phyloP scores from a whole-genome alignment of 225 moss, liverwort and hornwort genomes.

The Polytrichum formosum region DNA sequence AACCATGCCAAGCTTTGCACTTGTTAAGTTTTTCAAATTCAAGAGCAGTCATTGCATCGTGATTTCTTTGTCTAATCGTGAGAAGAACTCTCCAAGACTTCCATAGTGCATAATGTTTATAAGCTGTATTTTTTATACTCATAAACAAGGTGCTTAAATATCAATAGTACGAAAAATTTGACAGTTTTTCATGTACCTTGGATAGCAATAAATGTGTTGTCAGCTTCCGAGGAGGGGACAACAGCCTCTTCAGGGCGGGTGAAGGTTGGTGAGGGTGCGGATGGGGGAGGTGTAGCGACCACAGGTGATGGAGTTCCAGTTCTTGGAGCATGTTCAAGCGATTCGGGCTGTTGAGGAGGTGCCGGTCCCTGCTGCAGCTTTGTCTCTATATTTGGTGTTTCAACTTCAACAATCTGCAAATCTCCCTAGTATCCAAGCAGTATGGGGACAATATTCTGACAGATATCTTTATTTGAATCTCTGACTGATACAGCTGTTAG shows the following conservation, averaged over 20 bases:
- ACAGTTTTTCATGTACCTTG: constrained; percentile 38
- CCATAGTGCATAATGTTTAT: too few relatives aligned
- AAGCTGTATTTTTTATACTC: too few relatives aligned
- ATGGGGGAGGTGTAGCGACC: constrained; percentile 25
- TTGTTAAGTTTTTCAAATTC: not conserved
- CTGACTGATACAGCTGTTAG: too few relatives aligned
- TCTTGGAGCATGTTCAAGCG: constrained; percentile 12
- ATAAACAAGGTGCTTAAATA: too few relatives aligned
- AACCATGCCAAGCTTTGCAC: not conserved
- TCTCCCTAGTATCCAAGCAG: not conserved
- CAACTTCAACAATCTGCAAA: constrained; percentile 48
- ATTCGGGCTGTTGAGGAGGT: constrained; percentile 14
- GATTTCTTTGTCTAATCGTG: too few relatives aligned
- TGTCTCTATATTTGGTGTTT: constrained; percentile 38
- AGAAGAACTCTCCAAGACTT: too few relatives aligned
- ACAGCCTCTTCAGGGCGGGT: constrained; percentile 17
- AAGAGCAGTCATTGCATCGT: too few relatives aligned
- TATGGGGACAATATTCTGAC: not conserved
- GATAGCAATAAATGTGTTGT: constrained; percentile 53
- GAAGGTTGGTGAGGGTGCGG: constrained; percentile 13
- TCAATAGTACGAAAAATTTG: too few relatives aligned
- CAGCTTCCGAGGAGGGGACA: constrained; percentile 22
- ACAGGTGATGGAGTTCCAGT: constrained; percentile 8
- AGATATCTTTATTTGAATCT: too few relatives aligned
- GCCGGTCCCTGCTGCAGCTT: constrained; percentile 7